phyloP scores from a whole-genome alignment of 2,329 filamentous ascomycete species.

The Zymoseptoria passerinii region DNA sequence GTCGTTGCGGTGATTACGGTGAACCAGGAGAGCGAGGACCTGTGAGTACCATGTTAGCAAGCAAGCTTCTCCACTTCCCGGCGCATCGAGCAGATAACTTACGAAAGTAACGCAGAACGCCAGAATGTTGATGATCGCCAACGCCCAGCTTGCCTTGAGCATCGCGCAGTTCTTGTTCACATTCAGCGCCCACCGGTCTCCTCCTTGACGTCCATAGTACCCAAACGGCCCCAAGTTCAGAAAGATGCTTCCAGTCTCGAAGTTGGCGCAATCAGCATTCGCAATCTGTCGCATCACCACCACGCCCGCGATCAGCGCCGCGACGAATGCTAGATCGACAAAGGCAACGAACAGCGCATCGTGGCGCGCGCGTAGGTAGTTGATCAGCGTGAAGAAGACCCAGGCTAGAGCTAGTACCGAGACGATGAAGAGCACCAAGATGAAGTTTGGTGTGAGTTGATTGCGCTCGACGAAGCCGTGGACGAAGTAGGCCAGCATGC shows the following conservation, averaged over 20 bases:
- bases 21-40: constrained; percentile 55
- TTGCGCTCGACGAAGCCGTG: constrained; percentile 49
- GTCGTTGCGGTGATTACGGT: constrained; percentile 37
- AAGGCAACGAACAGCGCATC: constrained; percentile 53
- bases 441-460: constrained; percentile 50
- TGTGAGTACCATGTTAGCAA: constrained; percentile 13
- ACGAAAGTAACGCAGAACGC: constrained; percentile 73
- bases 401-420: constrained; percentile 53
- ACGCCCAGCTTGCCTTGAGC: constrained; percentile 83
- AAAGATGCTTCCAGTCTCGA: constrained; percentile 35
- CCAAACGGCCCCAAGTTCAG: constrained; percentile 39
- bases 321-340: constrained; percentile 54
- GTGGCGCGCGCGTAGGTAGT: constrained; percentile 51
- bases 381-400: constrained; percentile 53
- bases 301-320: constrained; percentile 54
- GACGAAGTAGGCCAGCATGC: constrained; percentile 58
- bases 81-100: constrained; percentile 23
- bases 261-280: constrained; percentile 58
- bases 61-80: not conserved
- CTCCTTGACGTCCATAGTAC: constrained; percentile 22
- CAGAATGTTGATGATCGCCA: constrained; percentile 79
- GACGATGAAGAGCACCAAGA: constrained; percentile 58
- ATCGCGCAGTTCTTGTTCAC: constrained; percentile 76
- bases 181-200: constrained; percentile 42
- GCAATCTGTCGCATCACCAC: constrained; percentile 51